Base-by-base conservation (phyloP, 768 basidiomycete genomes). In the Gautieria morchelliformis region DNA sequence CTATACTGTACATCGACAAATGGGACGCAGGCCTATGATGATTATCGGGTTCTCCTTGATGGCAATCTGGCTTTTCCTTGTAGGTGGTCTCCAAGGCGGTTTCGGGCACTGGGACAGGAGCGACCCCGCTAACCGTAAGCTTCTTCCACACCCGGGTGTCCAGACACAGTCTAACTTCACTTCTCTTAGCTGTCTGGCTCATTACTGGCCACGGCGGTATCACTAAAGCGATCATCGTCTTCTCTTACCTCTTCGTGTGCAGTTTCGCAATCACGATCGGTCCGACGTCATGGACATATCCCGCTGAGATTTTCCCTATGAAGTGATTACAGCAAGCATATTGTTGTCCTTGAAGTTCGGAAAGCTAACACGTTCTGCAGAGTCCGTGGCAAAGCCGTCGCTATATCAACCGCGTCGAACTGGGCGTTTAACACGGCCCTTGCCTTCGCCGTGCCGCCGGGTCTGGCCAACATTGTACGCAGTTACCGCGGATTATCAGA, bases 21-120 rank as follows among this genome's bases (percentile, higher is more conserved):
- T 88, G 85, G 84, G 88, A 58, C 84, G 87, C 41, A 78, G 87
- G 19, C 87, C 87, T 7, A 84, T 89, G 75, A 72, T 90, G 1
- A 72, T 90, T 57, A 70, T 70, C 51, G 87, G 84, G 30, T 79
- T 82, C 3, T 68, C 81, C 3, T 65, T 81, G 57, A 87, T 89
- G 88, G 83, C 83, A 50, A 81, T 84, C 75, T 89, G 79, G 76
- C 77, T 89, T 62, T 83, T 75, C 73, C 79, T 88, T 50, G 88
- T 89, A 62, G 87, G 87, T 53, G 85, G 83, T 53, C 75, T 89
- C 17, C 87, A 89, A 68, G 84, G 76, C 20, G 66, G 74, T 41
- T 88, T 78, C 60, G 86, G 87, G 30, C 66, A 75, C 53, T 87
- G 85, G 86, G 81, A 78, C 5, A 60, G 41, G 1, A 66, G 83